These are phyloP conservation scores for Inonotus hispidus DNA, from an alignment of 1,284 basidiomycete species.

Conservation along the genomic window DNA sequence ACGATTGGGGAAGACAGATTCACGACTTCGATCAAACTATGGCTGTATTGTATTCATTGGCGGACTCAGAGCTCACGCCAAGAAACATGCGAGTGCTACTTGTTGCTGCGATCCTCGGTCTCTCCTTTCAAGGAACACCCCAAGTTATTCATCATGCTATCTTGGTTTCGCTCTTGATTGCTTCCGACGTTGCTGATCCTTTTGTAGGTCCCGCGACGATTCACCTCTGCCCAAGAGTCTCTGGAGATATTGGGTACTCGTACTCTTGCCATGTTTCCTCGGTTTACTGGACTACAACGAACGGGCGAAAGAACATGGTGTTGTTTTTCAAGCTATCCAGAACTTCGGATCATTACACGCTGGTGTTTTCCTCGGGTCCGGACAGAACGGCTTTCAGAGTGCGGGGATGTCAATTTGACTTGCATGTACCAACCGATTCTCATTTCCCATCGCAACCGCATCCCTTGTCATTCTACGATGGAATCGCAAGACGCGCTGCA, in stretches of 20 bases:
- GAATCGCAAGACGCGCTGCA: background rate
- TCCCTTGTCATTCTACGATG: background rate
- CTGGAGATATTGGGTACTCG: slow-evolving; percentile 55
- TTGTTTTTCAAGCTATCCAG: too few relatives aligned
- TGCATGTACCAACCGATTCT: background rate
- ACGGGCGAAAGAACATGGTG: too few relatives aligned
- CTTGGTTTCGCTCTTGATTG: background rate
- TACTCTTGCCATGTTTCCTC: slow-evolving; percentile 21
- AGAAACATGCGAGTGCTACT: background rate
- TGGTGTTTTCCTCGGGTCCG: too few relatives aligned
- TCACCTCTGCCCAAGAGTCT: background rate
- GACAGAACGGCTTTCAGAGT: too few relatives aligned
- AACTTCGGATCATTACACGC: too few relatives aligned
- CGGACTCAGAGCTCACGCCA: background rate
- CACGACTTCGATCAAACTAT: background rate
- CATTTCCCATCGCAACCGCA: background rate
- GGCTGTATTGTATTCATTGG: background rate
- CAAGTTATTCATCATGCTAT: background rate
- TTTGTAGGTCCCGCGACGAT: background rate
- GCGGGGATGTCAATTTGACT: too few relatives aligned
- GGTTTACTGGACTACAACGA: background rate
- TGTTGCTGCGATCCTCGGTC: background rate
- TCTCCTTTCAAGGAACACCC: background rate
- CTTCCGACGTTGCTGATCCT: background rate
- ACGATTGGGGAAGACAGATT: background rate